These are phyloP conservation scores for Salix exigua DNA, from an alignment of 345 rosid genomes.

Conservation along the genomic window DNA sequence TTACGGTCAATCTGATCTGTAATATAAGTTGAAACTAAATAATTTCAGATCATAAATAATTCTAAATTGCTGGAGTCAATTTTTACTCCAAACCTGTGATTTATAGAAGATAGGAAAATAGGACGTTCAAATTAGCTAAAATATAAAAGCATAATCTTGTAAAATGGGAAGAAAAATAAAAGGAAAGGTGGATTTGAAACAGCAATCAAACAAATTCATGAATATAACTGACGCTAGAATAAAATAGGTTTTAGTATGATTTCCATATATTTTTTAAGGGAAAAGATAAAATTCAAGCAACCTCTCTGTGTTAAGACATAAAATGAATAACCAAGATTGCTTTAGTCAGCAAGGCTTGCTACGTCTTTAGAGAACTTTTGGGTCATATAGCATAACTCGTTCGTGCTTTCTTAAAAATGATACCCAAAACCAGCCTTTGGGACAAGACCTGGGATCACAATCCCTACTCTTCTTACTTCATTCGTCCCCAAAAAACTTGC, in stretches of 20 bases:
- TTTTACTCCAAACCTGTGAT: neutral
- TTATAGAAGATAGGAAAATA: neutral
- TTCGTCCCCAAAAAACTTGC: neutral
- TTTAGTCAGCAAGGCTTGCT: neutral
- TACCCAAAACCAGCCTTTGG: neutral
- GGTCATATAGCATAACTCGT: neutral
- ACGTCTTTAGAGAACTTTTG: neutral
- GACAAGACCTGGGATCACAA: neutral
- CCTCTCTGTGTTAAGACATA: neutral
- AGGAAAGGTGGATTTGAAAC: neutral
- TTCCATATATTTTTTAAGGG: neutral
- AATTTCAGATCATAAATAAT: slow-evolving; percentile 14
- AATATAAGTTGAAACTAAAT: slow-evolving; percentile 21
- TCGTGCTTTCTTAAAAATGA: neutral
- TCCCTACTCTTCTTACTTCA: neutral
- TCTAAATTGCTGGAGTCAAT: neutral
- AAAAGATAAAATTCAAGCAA: neutral
- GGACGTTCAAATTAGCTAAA: neutral
- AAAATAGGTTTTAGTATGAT: neutral
- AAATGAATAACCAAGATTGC: neutral
- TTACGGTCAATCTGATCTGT: slow-evolving; percentile 29
- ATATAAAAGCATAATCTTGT: neutral
- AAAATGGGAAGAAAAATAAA: neutral
- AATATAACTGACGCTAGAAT: neutral
- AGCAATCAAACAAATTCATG: neutral